These are phyloP conservation scores for Trichosanthes cucumerina DNA, from an alignment of 306 rosid genomes.

Conservation along the genomic window DNA sequence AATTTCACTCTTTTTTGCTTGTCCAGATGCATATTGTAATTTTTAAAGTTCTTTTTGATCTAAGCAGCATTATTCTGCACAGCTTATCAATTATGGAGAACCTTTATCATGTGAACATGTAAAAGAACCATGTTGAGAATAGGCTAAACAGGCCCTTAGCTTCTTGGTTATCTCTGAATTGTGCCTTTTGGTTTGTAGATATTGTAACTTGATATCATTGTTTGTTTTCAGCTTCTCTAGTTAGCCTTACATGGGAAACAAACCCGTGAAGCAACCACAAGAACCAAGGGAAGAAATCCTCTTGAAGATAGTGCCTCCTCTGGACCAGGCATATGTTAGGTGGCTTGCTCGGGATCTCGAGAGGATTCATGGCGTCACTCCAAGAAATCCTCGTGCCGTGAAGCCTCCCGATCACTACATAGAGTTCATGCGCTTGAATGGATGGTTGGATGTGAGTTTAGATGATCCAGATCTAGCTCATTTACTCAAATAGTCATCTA, in stretches of 20 bases:
- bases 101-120: not conserved
- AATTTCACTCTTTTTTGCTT: not conserved
- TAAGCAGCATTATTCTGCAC: not conserved
- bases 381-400: slow-evolving; percentile 32
- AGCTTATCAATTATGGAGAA: not conserved
- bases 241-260: slow-evolving; percentile 51
- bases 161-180: not conserved
- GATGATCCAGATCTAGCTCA: slow-evolving; percentile 60
- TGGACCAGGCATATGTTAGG: slow-evolving; percentile 44
- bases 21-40: not conserved
- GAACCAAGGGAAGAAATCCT: slow-evolving; percentile 28
- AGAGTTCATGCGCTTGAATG: slow-evolving; percentile 61
- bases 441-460: slow-evolving; percentile 57
- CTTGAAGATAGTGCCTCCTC: slow-evolving; percentile 52
- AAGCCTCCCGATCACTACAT: slow-evolving; percentile 60
- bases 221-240: not conserved
- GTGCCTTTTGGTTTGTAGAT: not conserved
- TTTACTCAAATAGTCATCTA: slow-evolving; percentile 36
- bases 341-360: slow-evolving; percentile 53
- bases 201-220: not conserved
- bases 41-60: not conserved
- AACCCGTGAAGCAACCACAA: slow-evolving; percentile 36
- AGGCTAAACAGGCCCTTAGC: too few species aligned
- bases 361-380: slow-evolving; percentile 50
- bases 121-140: not conserved